Conservation (phyloP, 116 monocot species). For the Trichopus zeylanicus region DNA sequence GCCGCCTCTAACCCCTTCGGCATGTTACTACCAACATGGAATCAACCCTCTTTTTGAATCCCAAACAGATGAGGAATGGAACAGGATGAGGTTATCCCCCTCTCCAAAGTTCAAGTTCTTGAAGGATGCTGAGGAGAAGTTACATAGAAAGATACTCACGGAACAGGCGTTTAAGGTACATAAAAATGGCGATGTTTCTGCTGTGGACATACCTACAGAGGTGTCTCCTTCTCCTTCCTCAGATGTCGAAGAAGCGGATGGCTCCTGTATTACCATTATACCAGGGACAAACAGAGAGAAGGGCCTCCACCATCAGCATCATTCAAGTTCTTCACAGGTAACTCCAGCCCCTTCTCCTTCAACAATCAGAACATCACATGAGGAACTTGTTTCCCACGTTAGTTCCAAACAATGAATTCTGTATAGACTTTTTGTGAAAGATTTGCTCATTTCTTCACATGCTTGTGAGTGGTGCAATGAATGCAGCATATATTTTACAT, state of each 20-base stretch:
- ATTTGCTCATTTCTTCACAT: too few relatives aligned
- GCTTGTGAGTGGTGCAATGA: too few relatives aligned
- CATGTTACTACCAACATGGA: slow-evolving; percentile 21
- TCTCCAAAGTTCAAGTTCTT: slow-evolving; percentile 96
- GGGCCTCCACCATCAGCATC: slow-evolving; percentile 13
- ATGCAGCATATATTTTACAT: too few relatives aligned
- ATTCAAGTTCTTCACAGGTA: slow-evolving; percentile 42
- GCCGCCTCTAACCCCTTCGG: slow-evolving; percentile 39
- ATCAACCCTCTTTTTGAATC: slow-evolving; percentile 65
- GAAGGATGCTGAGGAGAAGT: slow-evolving; percentile 95
- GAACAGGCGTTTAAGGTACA: slow-evolving; percentile 45
- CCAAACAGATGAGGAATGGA: slow-evolving; percentile 11
- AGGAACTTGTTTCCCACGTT: slow-evolving; percentile 9
- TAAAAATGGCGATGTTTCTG: background rate
- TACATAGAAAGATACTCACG: slow-evolving; percentile 53
- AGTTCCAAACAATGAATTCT: slow-evolving; percentile 4
- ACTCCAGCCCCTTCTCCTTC: slow-evolving; percentile 37
- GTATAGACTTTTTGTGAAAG: too few relatives aligned
- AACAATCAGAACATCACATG: slow-evolving; percentile 10
- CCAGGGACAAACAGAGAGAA: slow-evolving; percentile 46
- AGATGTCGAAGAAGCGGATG: slow-evolving; percentile 29
- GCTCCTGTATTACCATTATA: slow-evolving; percentile 52
- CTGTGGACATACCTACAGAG: background rate
- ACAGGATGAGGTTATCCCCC: slow-evolving; percentile 36
- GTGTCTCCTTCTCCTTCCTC: background rate